Conservation (phyloP, 2,329 filamentous ascomycete species). For the Cladosporium sp. region DNA sequence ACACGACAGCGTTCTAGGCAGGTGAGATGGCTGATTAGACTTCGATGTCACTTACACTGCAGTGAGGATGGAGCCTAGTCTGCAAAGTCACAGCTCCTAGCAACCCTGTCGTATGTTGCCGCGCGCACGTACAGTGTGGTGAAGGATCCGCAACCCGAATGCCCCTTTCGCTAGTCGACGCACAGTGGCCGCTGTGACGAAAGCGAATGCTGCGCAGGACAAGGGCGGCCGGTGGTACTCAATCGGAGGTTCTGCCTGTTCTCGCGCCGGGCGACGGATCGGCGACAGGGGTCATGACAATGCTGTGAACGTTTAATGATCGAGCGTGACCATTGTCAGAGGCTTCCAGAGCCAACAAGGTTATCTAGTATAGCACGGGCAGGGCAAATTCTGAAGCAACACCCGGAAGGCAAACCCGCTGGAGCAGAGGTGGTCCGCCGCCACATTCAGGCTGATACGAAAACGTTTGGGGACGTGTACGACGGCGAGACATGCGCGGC, state of each 20-base stretch:
- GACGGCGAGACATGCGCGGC: not conserved
- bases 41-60: conserved; percentile 11
- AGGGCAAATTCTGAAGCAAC: too few relatives aligned
- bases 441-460: too few relatives aligned
- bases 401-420: too few relatives aligned
- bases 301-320: not conserved
- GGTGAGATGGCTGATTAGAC: conserved; percentile 2
- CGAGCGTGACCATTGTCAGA: not conserved
- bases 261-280: conserved; percentile 9
- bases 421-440: too few relatives aligned
- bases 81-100: conserved; percentile 12
- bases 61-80: conserved; percentile 9
- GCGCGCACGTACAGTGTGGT: not conserved
- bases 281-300: conserved; percentile 6
- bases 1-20: conserved; percentile 5
- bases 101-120: conserved; percentile 14
- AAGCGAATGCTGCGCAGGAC: conserved; percentile 20
- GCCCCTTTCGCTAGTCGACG: conserved; percentile 19
- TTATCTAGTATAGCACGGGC: not conserved
- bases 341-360: not conserved
- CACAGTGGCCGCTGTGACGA: conserved; percentile 21
- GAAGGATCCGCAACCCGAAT: conserved; percentile 6
- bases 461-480: not conserved
- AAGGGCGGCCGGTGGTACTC: conserved; percentile 24
- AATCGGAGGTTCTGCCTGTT: conserved; percentile 29